Evolutionary conservation across 2,329 filamentous ascomycete genomes (phyloP), one percentile per base, ranked within the genome.

Genomic region (Fusarium denticulatum): DNA sequence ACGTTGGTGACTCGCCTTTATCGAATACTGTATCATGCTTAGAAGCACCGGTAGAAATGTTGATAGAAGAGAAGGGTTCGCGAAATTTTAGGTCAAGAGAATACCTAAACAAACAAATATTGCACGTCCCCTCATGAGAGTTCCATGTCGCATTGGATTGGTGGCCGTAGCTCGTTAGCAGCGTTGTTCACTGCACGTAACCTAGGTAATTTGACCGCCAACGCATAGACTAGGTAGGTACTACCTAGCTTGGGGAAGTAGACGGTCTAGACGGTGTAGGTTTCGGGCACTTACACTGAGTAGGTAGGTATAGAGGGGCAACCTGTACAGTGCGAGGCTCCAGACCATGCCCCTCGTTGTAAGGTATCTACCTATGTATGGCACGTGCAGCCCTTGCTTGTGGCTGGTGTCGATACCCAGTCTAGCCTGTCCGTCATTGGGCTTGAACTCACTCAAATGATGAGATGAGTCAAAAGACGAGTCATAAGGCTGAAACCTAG

Each of bases 251-350:
- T 9, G 18, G 37, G 37, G 20, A 39, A 47, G 9, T 36, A 36
- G 34, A 36, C 34, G 34, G 34, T 36, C 16, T 30, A 49, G 46
- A 34, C 30, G 39, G 30, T 28, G 40, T 58, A 37, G 45, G 39
- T 52, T 60, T 59, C 50, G 34, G 46, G 45, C 56, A 57, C 63
- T 74, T 67, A 53, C 61, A 70, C 55, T 36, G 56, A 55, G 43
- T 28, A 28, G 26, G 2, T 28, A 37, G 26, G 2, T 28, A 37
- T 57, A 45, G 75, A 69, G 73, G 69, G 65, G 65, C 50, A 69
- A 67, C 64, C 65, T 73, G 70, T 72, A 76, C 76, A 77, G 76
- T 77, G 74, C 46, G 57, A 75, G 46, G 30, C 3, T 43, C 11
- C 39, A 45, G 42, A 13, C 52, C 61, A 47, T 47, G 57, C 72